Evolutionary conservation across 352 stramenopile species (phyloP), one percentile per base, ranked within the genome.

Genomic region (Phytophthora pinifolia): DNA sequence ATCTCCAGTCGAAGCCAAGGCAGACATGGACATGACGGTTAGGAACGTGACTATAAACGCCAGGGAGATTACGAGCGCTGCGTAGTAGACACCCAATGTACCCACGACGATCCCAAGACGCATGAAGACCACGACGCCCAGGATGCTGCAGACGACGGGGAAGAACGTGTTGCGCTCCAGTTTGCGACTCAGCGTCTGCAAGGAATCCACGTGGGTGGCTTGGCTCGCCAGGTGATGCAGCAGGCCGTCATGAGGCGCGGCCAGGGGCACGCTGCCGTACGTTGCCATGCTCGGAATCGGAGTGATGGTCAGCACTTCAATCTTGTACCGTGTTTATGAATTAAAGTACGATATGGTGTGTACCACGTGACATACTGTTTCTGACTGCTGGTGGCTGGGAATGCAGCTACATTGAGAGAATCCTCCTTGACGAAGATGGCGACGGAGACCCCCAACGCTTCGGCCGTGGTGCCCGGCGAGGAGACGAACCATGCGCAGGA

Each of bases 41-140:
- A 85, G 50, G 41, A 76, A 65, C 22, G 72, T 71, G 48, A 82
- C 54, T 1, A 52, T 22, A 53, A 85, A 85, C 33, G 66, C 67
- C 10, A 61, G 25, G 9, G 32, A 33, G 47, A 85, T 57, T 9
- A 70, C 51, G 3, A 54, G 32, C 51, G 42, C 62, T 18, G 71
- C 46, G 25, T 60, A 43, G 14, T 49, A 37, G 7, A 78, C 30
- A 0, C 74, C 74, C 2, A 79, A 32, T 9, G 53, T 31, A 37
- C 74, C 74, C 6, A 85, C 69, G 15, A 80, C 56, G 17, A 58
- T 33, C 3, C 71, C 74, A 20, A 85, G 59, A 2, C 72, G 68
- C 62, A 85, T 79, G 51, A 85, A 79, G 50, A 85, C 65, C 44
- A 80, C 67, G 22, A 81, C 69, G 54, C 69, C 72, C 46, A 85